phyloP scores from a whole-genome alignment of 768 basidiomycete species.

The Sarcodon aspratus region DNA sequence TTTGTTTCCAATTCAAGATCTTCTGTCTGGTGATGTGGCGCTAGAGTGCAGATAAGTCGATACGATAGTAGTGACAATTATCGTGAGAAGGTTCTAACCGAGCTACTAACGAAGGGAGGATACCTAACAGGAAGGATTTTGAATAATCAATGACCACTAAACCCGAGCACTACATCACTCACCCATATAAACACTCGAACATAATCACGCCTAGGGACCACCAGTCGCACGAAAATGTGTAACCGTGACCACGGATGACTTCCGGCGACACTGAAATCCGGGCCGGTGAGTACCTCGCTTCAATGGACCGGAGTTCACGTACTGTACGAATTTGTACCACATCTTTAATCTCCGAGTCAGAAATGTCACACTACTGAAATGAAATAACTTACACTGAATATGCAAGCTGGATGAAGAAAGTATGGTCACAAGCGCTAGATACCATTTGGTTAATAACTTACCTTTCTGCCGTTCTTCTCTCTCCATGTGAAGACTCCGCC shows the following conservation, averaged over 20 bases:
- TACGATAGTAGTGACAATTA: neutral
- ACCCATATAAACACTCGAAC: slow-evolving; percentile 93
- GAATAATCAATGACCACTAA: neutral
- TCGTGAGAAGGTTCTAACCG: slow-evolving; percentile 36
- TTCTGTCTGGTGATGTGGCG: slow-evolving; percentile 93
- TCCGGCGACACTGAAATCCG: slow-evolving; percentile 68
- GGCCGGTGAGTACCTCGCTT: slow-evolving; percentile 8
- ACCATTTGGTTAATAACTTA: slow-evolving; percentile 24
- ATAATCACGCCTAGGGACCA: slow-evolving; percentile 97
- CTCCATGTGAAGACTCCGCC: slow-evolving; percentile 91
- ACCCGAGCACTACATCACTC: slow-evolving; percentile 2
- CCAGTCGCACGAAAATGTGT: slow-evolving; percentile 94
- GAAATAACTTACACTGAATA: slow-evolving; percentile 67
- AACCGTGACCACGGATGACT: slow-evolving; percentile 85
- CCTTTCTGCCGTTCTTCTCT: slow-evolving; percentile 87
- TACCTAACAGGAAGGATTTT: slow-evolving; percentile 39
- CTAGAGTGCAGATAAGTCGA: slow-evolving; percentile 22
- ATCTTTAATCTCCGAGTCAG: slow-evolving; percentile 25
- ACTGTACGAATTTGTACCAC: slow-evolving; percentile 85
- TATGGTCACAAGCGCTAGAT: slow-evolving; percentile 5
- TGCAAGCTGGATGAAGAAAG: slow-evolving; percentile 43
- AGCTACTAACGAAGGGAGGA: slow-evolving; percentile 93
- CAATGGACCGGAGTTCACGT: slow-evolving; percentile 22
- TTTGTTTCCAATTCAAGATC: slow-evolving; percentile 91
- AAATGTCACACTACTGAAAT: slow-evolving; percentile 4